These are phyloP conservation scores for Myriosclerotinia curreyana DNA, from an alignment of 2,329 filamentous ascomycete genomes.

Conservation along the genomic window DNA sequence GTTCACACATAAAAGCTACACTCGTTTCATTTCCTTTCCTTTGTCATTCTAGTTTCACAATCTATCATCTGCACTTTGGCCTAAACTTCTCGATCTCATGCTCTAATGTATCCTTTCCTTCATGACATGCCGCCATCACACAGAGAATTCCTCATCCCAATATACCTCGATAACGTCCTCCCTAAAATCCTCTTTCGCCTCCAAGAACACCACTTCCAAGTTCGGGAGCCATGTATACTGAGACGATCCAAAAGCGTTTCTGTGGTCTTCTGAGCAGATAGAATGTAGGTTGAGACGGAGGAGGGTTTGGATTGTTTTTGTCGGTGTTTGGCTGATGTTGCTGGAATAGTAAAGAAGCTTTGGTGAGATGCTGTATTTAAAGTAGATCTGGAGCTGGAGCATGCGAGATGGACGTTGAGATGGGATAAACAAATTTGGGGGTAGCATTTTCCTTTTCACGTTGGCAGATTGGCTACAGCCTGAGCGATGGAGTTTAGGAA, in stretches of 20 bases:
- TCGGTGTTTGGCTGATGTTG: neutral
- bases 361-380: neutral
- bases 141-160: neutral
- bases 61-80: neutral
- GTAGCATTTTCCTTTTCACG: neutral
- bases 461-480: too few relatives aligned
- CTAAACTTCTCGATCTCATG: neutral
- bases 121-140: neutral
- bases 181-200: neutral
- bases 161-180: neutral
- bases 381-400: too few relatives aligned
- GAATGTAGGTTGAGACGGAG: constrained; percentile 13
- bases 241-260: constrained; percentile 3
- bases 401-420: neutral
- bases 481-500: too few relatives aligned
- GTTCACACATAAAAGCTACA: neutral
- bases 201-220: constrained; percentile 6
- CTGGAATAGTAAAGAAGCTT: neutral
- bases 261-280: constrained; percentile 12
- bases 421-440: neutral
- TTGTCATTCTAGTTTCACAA: constrained; percentile 1
- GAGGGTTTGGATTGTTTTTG: neutral
- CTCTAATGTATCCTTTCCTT: neutral
- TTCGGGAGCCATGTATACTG: constrained; percentile 16
- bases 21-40: neutral